Conservation (phyloP, 345 rosid genomes). For the Lumnitzera littorea region DNA sequence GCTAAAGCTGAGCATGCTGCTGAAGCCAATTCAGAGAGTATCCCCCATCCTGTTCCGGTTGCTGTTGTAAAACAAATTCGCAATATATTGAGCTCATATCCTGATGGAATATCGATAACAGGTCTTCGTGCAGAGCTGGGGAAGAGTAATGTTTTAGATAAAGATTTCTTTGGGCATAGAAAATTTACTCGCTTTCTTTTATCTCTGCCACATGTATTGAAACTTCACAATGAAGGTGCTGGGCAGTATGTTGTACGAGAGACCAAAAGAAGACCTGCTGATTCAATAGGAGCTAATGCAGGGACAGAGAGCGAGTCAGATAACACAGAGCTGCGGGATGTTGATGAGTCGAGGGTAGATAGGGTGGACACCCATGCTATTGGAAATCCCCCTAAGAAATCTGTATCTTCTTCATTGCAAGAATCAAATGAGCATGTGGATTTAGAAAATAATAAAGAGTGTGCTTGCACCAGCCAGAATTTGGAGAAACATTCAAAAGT, state of each 20-base stretch:
- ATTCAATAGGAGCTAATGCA: conserved; percentile 14
- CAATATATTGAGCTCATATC: conserved; percentile 35
- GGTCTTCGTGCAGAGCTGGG: conserved; percentile 52
- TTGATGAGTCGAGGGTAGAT: too few relatives aligned
- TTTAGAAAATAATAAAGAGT: conserved; percentile 8
- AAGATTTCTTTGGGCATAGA: conserved; percentile 53
- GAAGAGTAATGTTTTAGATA: conserved; percentile 35
- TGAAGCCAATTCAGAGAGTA: conserved; percentile 25
- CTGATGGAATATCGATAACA: conserved; percentile 44
- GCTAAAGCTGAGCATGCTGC: conserved; percentile 17
- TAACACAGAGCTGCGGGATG: too few relatives aligned
- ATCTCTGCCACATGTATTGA: conserved; percentile 54
- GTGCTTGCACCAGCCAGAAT: neutral
- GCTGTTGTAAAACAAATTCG: conserved; percentile 41
- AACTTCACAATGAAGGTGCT: conserved; percentile 28
- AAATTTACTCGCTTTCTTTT: conserved; percentile 52
- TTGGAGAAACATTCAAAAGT: too few relatives aligned
- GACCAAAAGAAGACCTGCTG: conserved; percentile 19
- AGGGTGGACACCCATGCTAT: neutral
- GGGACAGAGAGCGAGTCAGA: conserved; percentile 4
- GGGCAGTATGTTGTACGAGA: conserved; percentile 33
- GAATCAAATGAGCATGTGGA: conserved; percentile 1
- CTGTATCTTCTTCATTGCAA: neutral
- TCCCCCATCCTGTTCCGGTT: conserved; percentile 33
- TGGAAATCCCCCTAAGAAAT: neutral